Evolutionary conservation across 2,329 filamentous ascomycete species (phyloP).

Genomic region (Fusarium phyllophilum): DNA sequence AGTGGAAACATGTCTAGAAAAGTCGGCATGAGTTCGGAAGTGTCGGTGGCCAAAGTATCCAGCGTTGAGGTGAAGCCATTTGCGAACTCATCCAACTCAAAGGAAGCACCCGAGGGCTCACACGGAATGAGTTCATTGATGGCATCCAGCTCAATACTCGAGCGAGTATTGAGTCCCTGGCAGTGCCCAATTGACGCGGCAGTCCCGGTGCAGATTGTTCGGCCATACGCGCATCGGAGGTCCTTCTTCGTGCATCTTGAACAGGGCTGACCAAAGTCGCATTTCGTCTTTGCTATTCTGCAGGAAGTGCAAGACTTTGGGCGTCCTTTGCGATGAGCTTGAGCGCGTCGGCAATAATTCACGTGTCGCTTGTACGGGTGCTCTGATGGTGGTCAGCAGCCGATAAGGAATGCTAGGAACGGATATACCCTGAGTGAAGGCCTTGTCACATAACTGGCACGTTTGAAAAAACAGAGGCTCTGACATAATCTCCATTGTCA

Average conservation of each 20-base stretch:
- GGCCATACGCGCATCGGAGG: slow-evolving; percentile 26
- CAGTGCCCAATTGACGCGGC: neutral
- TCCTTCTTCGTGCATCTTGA: slow-evolving; percentile 27
- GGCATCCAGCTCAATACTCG: neutral
- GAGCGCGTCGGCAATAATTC: slow-evolving; percentile 41
- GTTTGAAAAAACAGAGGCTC: neutral
- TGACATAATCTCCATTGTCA: neutral
- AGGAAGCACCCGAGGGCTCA: fast-evolving
- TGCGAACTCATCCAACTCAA: neutral
- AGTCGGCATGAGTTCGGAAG: neutral
- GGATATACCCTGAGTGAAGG: slow-evolving; percentile 33
- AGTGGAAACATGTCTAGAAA: fast-evolving
- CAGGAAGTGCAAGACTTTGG: slow-evolving; percentile 39
- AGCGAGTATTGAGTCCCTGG: fast-evolving
- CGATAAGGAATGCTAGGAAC: neutral
- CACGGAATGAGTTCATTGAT: fast-evolving
- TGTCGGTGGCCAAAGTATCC: fast-evolving
- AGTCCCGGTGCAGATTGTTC: neutral
- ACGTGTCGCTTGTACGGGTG: slow-evolving; percentile 40
- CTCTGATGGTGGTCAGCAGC: slow-evolving; percentile 8
- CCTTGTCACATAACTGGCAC: slow-evolving; percentile 36
- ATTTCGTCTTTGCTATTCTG: slow-evolving; percentile 39
- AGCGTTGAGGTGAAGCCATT: neutral
- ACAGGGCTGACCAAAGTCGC: slow-evolving; percentile 39
- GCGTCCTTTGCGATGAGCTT: slow-evolving; percentile 38